Evolutionary conservation across 2,329 filamentous ascomycete species (phyloP).

Genomic region (Alternaria tenuissima): DNA sequence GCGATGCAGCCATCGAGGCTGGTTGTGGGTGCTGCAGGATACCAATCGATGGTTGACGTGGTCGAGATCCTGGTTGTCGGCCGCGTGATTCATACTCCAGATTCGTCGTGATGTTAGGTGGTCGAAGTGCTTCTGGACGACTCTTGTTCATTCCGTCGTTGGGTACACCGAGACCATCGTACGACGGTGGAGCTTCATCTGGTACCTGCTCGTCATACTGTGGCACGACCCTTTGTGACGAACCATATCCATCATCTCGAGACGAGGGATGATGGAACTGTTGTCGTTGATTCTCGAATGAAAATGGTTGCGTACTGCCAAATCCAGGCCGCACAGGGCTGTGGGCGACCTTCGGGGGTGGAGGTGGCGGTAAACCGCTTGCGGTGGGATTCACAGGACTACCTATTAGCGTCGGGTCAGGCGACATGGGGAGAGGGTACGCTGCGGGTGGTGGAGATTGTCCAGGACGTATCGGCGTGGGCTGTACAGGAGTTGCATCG

Average conservation of each 20-base stretch:
- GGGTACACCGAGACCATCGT: constrained; percentile 41
- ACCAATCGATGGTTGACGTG: constrained; percentile 43
- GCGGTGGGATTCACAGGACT: constrained; percentile 37
- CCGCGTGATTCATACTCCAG: constrained; percentile 17
- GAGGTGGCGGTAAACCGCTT: constrained; percentile 29
- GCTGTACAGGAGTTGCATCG: constrained; percentile 32
- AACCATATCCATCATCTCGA: constrained; percentile 13
- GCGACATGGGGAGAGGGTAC: constrained; percentile 40
- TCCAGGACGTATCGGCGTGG: constrained; percentile 31
- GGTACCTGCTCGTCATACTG: constrained; percentile 33
- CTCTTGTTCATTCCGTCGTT: constrained; percentile 45
- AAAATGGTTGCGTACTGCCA: constrained; percentile 11
- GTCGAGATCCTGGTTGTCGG: constrained; percentile 32
- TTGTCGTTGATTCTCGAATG: constrained; percentile 21
- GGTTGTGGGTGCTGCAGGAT: constrained; percentile 50
- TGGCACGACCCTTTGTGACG: constrained; percentile 13
- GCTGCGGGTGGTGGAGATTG: constrained; percentile 29
- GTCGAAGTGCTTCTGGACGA: constrained; percentile 36
- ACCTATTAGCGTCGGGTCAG: constrained; percentile 22
- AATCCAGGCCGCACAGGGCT: constrained; percentile 30
- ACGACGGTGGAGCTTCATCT: constrained; percentile 47
- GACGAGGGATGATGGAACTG: constrained; percentile 21
- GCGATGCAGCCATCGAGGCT: constrained; percentile 51
- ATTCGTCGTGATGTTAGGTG: constrained; percentile 43
- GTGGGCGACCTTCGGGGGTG: constrained; percentile 35